Conservation (phyloP, 805 yeast genomes). For the Lipomyces mesembrius region DNA sequence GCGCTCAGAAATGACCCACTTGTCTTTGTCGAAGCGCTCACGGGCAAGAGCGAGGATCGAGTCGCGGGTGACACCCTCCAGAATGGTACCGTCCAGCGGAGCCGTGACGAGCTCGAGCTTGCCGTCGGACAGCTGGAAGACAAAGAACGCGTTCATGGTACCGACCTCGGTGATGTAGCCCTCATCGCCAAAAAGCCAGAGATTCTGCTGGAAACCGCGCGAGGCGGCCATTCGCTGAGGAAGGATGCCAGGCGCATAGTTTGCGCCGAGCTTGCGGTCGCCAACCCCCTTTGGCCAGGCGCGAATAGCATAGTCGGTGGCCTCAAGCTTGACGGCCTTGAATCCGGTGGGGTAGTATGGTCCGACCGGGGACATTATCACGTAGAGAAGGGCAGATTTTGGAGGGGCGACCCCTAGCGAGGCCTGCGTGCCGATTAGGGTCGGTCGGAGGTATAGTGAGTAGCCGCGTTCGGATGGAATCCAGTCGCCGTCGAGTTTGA, state of each 20-base stretch:
- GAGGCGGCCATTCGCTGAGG: constrained; percentile 90
- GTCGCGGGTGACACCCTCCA: constrained; percentile 96
- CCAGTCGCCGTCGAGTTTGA: constrained; percentile 72
- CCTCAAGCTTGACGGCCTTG: constrained; percentile 92
- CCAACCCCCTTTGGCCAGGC: constrained; percentile 99
- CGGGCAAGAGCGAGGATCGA: constrained; percentile 79
- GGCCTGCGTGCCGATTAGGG: constrained; percentile 89
- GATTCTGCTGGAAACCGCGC: constrained; percentile 92
- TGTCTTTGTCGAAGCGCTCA: constrained; percentile 69
- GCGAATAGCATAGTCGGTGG: constrained; percentile 93
- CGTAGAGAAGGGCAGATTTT: constrained; percentile 76
- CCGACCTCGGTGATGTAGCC: constrained; percentile 92
- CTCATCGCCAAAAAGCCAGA: constrained; percentile 95
- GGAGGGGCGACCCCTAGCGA: constrained; percentile 89
- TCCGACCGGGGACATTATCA: constrained; percentile 95
- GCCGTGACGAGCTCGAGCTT: constrained; percentile 93
- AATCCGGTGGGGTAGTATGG: constrained; percentile 95
- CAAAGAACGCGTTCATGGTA: constrained; percentile 94
- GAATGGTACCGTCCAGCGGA: constrained; percentile 95
- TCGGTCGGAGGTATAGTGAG: constrained; percentile 91
- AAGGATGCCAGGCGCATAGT: constrained; percentile 92
- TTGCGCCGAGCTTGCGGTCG: constrained; percentile 94
- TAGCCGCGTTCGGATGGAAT: constrained; percentile 88
- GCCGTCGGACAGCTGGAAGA: constrained; percentile 64
- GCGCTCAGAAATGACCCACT: constrained; percentile 87